phyloP scores from a whole-genome alignment of 306 rosid species.

The Dalbergia cochinchinensis region DNA sequence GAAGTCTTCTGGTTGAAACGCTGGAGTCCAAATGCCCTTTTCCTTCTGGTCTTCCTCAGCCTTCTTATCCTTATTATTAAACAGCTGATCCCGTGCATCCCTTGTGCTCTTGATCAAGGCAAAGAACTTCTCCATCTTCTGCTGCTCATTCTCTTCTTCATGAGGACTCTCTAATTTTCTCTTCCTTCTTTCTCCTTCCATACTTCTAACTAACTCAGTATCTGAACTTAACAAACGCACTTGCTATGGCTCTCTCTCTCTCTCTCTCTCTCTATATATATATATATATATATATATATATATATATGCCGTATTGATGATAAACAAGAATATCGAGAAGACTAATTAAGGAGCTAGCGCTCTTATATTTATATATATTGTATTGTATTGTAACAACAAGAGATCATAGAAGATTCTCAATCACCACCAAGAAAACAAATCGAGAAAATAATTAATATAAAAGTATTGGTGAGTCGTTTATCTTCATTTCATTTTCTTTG shows the following conservation, averaged over 20 bases:
- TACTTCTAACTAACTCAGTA: neutral
- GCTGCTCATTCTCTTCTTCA: slow-evolving; percentile 61
- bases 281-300: no score
- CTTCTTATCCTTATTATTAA: slow-evolving; percentile 31
- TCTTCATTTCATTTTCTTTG: no score
- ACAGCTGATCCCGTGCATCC: slow-evolving; percentile 51
- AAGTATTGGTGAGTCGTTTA: neutral
- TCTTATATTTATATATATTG: no score
- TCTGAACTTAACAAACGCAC: no score
- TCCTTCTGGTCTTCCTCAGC: slow-evolving; percentile 3
- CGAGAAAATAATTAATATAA: neutral
- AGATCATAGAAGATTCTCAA: neutral
- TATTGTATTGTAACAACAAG: neutral
- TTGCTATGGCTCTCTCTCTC: no score
- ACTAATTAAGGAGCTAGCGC: no score
- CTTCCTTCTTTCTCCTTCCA: slow-evolving; percentile 73
- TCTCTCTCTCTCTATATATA: no score
- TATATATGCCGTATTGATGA: no score
- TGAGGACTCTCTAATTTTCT: slow-evolving; percentile 53
- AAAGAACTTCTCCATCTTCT: slow-evolving; percentile 73
- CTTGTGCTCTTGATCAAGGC: slow-evolving; percentile 76
- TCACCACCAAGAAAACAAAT: neutral
- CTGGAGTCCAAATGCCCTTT: slow-evolving; percentile 67
- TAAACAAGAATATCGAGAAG: no score
- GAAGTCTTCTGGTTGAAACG: slow-evolving; percentile 82